Evolutionary conservation across 106 monocot genomes (phyloP).

Genomic region (Amphibolis antarctica): DNA sequence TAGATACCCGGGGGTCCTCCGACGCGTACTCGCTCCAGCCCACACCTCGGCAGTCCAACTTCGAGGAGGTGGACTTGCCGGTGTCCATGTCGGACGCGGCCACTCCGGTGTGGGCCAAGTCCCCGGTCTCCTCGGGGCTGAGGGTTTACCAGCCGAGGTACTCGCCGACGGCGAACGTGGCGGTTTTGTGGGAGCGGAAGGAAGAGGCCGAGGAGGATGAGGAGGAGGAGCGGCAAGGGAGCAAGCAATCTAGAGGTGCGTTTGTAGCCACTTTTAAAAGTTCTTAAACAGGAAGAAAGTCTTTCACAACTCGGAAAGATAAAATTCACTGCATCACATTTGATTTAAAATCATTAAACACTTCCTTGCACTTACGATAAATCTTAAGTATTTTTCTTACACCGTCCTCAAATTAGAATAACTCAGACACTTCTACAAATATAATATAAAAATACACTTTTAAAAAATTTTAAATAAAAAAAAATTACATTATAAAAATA

Average conservation of each 20-base stretch:
- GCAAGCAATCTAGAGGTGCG: conserved; percentile 42
- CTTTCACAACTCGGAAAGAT: too few relatives aligned
- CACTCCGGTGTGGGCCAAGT: conserved; percentile 28
- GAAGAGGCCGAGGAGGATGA: conserved; percentile 2
- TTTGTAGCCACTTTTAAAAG: too few relatives aligned
- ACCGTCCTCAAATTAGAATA: too few relatives aligned
- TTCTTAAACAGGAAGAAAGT: too few relatives aligned
- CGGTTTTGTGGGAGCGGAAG: conserved; percentile 8
- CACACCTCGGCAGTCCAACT: conserved; percentile 36
- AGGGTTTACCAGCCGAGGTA: conserved; percentile 4
- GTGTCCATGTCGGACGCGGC: neutral
- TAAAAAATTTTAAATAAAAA: neutral
- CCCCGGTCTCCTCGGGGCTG: conserved; percentile 10
- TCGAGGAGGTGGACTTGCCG: conserved; percentile 24
- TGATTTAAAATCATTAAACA: too few relatives aligned
- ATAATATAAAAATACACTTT: neutral
- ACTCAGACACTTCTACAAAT: too few relatives aligned
- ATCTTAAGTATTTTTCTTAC: too few relatives aligned
- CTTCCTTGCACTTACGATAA: too few relatives aligned
- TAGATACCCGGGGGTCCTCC: conserved; percentile 24
- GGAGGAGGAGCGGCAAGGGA: conserved; percentile 6
- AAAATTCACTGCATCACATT: too few relatives aligned
- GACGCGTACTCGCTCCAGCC: conserved; percentile 47
- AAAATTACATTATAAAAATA: neutral
- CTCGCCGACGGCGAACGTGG: conserved; percentile 11